Evolutionary conservation across 1,284 basidiomycete species (phyloP).

Genomic region (Moesziomyces parantarcticus): DNA sequence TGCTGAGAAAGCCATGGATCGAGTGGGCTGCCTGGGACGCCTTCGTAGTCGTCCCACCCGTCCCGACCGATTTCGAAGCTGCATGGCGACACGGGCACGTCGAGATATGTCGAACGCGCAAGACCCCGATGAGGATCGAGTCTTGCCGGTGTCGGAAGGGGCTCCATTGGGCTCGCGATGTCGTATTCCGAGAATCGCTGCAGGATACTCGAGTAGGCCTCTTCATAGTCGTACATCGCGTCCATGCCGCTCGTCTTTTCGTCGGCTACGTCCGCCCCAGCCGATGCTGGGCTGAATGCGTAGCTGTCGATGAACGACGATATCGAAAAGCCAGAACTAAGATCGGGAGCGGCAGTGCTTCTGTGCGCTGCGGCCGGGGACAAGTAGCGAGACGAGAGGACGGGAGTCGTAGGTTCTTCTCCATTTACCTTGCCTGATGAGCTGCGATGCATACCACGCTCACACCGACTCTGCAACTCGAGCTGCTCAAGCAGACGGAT

Average conservation of each 20-base stretch:
- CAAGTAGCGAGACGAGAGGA: constrained; percentile 3
- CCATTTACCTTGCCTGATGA: neutral
- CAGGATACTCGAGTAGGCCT: constrained; percentile 28
- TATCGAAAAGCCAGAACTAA: constrained; percentile 10
- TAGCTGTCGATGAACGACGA: constrained; percentile 29
- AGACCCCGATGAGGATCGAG: constrained; percentile 2
- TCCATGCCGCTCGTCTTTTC: neutral
- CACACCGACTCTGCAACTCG: neutral
- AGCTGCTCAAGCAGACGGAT: constrained; percentile 18
- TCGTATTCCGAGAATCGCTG: constrained; percentile 15
- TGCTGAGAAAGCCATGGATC: constrained; percentile 27
- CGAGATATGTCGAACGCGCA: constrained; percentile 7
- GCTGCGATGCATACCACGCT: neutral
- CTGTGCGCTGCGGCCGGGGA: neutral
- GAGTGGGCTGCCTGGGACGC: constrained; percentile 19
- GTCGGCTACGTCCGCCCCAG: neutral
- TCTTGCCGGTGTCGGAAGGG: constrained; percentile 1
- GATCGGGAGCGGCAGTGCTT: neutral
- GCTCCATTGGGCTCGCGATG: neutral
- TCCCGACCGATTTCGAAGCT: constrained; percentile 9
- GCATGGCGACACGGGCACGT: constrained; percentile 42
- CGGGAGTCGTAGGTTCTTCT: constrained; percentile 10
- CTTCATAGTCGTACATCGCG: constrained; percentile 17
- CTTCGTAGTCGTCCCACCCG: neutral
- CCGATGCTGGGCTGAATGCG: constrained; percentile 4